Evolutionary conservation across 164 flowering plant genomes (phyloP).

Genomic region (grape (Vitis vinifera)): ASM3070453v1 NC_081821.1:8878001-8878500

Average conservation of each 20-base stretch:
- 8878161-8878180: conserved; percentile 80
- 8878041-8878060: background rate
- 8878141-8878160: conserved; percentile 81
- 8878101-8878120: background rate
- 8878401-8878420: conserved; percentile 2
- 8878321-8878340: background rate
- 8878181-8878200: conserved; percentile 60
- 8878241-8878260: background rate
- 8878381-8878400: background rate
- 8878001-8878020: too few relatives aligned
- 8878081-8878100: background rate
- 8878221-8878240: background rate
- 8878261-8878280: background rate
- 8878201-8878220: background rate
- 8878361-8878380: background rate
- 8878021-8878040: too few relatives aligned
- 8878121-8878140: conserved; percentile 61
- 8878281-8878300: too few relatives aligned
- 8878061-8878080: background rate
- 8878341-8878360: background rate
- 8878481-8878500: too few relatives aligned
- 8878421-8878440: background rate
- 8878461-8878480: too few relatives aligned
- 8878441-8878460: background rate
- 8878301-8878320: background rate